phyloP scores from a whole-genome alignment of 192 early-diverging fungal species.

The Haplosporangium gracile region DNA sequence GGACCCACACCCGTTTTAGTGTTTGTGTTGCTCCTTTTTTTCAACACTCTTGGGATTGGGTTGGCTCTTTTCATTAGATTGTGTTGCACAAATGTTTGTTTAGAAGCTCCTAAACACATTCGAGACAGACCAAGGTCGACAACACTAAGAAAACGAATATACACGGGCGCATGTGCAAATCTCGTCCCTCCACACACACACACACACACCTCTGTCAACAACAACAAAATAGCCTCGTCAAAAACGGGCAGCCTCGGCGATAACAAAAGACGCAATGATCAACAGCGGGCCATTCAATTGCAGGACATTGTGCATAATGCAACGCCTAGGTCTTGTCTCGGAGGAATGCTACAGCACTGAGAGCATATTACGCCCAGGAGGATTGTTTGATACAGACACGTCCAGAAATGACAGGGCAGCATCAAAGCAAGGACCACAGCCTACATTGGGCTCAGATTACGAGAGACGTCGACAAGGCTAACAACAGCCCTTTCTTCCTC shows the following conservation, averaged over 20 bases:
- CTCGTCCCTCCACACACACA: neutral
- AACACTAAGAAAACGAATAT: neutral
- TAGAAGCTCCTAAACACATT: neutral
- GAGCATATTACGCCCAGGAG: no score
- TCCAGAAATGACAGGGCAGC: neutral
- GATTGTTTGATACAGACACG: neutral
- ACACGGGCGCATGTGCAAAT: conserved; percentile 10
- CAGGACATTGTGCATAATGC: neutral
- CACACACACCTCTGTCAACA: neutral
- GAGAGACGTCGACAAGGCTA: neutral
- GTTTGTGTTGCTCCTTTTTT: neutral
- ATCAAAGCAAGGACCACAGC: neutral
- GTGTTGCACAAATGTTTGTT: neutral
- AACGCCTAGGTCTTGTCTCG: neutral
- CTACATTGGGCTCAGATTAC: neutral
- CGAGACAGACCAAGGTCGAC: neutral
- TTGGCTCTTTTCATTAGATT: neutral
- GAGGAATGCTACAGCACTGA: neutral
- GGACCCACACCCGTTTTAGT: neutral
- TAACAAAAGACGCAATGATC: neutral
- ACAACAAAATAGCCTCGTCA: neutral
- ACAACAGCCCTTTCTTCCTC: neutral
- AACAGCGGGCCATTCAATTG: neutral
- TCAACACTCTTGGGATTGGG: neutral
- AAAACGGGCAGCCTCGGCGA: neutral